phyloP scores from a whole-genome alignment of 768 basidiomycete species.

The Termitomyces heimii region DNA sequence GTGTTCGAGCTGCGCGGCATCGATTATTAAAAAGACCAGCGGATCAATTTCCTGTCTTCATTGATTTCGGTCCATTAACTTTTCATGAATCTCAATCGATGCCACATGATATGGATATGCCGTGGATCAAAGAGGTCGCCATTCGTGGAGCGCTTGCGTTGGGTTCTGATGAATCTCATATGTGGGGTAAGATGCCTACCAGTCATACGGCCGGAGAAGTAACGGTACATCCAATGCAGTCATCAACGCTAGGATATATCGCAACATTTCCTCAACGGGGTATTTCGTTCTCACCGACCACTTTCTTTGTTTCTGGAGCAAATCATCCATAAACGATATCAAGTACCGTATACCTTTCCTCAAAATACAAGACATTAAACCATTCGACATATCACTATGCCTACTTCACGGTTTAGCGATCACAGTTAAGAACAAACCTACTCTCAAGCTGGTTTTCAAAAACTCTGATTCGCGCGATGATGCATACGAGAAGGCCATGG shows the following conservation, averaged over 20 bases:
- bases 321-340: constrained; percentile 29
- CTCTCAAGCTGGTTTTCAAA: constrained; percentile 47
- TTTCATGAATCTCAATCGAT: constrained; percentile 19
- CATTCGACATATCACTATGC: constrained; percentile 21
- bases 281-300: constrained; percentile 34
- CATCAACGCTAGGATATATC: constrained; percentile 26
- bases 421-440: constrained; percentile 37
- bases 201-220: not conserved
- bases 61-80: constrained; percentile 37
- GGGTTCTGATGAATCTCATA: constrained; percentile 18
- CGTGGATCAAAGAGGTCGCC: constrained; percentile 20
- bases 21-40: constrained; percentile 12
- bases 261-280: constrained; percentile 30
- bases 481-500: constrained; percentile 30
- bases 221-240: constrained; percentile 19
- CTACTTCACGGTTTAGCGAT: constrained; percentile 34
- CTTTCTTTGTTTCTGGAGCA: constrained; percentile 42
- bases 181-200: constrained; percentile 26
- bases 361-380: constrained; percentile 32
- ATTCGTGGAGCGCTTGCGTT: constrained; percentile 27
- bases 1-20: constrained; percentile 22
- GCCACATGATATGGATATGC: constrained; percentile 7
- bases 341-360: constrained; percentile 37
- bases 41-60: constrained; percentile 22
- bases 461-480: constrained; percentile 34